Evolutionary conservation across 2,329 filamentous ascomycete genomes (phyloP).

Genomic region (Xylariaceae sp.): DNA sequence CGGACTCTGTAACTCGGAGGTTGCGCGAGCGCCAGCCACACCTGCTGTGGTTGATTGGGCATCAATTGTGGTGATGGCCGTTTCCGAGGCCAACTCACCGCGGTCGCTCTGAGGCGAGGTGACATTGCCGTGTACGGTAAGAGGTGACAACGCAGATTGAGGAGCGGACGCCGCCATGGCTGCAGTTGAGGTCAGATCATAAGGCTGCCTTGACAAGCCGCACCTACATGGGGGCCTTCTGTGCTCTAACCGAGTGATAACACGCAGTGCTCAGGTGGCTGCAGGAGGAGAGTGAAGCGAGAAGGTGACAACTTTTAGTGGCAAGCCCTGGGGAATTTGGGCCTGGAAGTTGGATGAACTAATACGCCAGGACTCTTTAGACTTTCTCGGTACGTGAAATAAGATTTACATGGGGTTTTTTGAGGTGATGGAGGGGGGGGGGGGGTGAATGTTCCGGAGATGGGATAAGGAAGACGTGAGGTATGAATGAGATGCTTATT

Average conservation of each 20-base stretch:
- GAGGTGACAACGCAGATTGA: constrained; percentile 18
- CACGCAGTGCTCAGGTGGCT: constrained; percentile 8
- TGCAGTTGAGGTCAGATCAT: constrained; percentile 29
- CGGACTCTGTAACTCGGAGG: constrained; percentile 9
- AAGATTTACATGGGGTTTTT: constrained; percentile 4
- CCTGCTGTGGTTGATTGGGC: constrained; percentile 26
- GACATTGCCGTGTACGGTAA: constrained; percentile 24
- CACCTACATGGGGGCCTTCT: constrained; percentile 19
- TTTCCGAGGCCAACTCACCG: constrained; percentile 24
- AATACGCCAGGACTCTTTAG: neutral
- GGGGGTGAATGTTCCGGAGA: neutral
- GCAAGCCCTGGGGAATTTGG: neutral
- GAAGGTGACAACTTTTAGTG: constrained; percentile 5
- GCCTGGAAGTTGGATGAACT: constrained; percentile 4
- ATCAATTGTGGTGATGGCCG: constrained; percentile 26
- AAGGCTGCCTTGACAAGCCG: constrained; percentile 34
- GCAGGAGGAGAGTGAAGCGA: constrained; percentile 7
- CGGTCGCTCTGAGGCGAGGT: constrained; percentile 19
- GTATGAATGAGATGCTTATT: neutral
- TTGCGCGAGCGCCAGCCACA: constrained; percentile 7
- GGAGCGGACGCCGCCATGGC: constrained; percentile 17
- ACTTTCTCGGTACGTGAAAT: neutral
- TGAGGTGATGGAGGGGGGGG: constrained; percentile 1
- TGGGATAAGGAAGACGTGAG: neutral
- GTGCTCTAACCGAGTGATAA: constrained; percentile 2